Evolutionary conservation across 257 asterid genomes (phyloP).

Genomic region (Fraxinus anomala): DNA sequence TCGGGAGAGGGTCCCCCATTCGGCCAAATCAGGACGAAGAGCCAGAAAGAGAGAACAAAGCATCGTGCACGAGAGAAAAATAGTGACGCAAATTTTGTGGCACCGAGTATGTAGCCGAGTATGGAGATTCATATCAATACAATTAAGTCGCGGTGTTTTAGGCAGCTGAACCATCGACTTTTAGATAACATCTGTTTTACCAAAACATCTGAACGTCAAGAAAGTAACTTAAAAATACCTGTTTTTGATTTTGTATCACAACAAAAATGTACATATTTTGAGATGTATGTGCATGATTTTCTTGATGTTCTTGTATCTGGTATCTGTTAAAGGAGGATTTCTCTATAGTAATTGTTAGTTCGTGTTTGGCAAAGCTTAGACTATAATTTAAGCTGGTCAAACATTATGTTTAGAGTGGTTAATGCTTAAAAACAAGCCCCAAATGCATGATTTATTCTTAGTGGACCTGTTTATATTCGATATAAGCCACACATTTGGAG

Average conservation of each 20-base stretch:
- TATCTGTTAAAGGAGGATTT: too few species aligned
- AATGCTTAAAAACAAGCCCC: too few species aligned
- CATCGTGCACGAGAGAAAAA: constrained; percentile 69
- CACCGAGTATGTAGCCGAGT: constrained; percentile 51
- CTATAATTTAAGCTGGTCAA: too few species aligned
- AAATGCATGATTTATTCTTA: too few species aligned
- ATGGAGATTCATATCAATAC: constrained; percentile 47
- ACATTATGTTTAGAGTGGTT: too few species aligned
- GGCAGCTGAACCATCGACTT: background rate
- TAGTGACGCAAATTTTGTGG: constrained; percentile 46
- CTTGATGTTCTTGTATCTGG: background rate
- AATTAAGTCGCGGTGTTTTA: constrained; percentile 24
- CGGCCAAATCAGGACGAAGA: constrained; percentile 66
- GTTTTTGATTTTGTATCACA: background rate
- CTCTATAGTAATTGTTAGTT: too few species aligned
- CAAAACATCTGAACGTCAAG: background rate
- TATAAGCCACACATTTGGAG: too few species aligned
- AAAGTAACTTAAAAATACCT: background rate
- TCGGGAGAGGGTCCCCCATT: constrained; percentile 61
- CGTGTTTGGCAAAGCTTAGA: too few species aligned
- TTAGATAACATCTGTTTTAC: background rate
- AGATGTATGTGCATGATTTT: background rate
- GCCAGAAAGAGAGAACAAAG: constrained; percentile 77
- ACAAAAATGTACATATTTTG: background rate
- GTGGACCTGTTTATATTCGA: too few species aligned